Conservation (phyloP, 495 filamentous ascomycete genomes). For the Penicillium samsonianum region DNA sequence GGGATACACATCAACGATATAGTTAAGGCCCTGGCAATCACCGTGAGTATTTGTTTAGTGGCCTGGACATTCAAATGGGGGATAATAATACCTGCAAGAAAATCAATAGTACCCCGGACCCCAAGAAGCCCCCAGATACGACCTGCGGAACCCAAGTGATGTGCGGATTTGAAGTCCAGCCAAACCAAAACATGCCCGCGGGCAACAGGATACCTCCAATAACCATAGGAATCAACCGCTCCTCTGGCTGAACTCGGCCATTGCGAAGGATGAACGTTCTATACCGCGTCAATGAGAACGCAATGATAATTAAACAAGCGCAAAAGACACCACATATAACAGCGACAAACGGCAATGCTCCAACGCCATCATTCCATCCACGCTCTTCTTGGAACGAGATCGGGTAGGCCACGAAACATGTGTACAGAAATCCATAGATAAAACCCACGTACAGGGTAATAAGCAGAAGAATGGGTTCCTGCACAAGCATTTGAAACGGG, state of each 20-base stretch:
- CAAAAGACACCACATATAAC: conserved; percentile 51
- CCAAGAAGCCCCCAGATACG: conserved; percentile 39
- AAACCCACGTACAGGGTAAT: conserved; percentile 42
- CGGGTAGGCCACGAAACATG: conserved; percentile 56
- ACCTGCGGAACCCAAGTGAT: conserved; percentile 41
- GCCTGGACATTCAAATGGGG: not conserved
- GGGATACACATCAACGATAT: conserved; percentile 57
- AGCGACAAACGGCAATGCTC: conserved; percentile 55
- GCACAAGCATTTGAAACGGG: conserved; percentile 34
- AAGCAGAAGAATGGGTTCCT: conserved; percentile 42
- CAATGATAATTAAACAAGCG: conserved; percentile 49
- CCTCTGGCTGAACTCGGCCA: conserved; percentile 45
- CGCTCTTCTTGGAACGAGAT: conserved; percentile 51
- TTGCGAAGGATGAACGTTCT: conserved; percentile 19
- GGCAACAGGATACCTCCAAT: conserved; percentile 51
- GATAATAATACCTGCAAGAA: conserved; percentile 32
- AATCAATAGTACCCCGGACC: conserved; percentile 46
- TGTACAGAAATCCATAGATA: conserved; percentile 40
- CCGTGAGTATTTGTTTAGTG: not conserved
- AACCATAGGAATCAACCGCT: conserved; percentile 54
- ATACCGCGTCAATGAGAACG: conserved; percentile 43
- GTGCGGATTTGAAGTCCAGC: conserved; percentile 47
- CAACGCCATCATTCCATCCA: conserved; percentile 44
- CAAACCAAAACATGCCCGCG: conserved; percentile 57
- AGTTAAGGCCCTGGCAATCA: conserved; percentile 45